These are phyloP conservation scores for Pichia sp. DNA, from an alignment of 1,139 yeast genomes.

Conservation along the genomic window DNA sequence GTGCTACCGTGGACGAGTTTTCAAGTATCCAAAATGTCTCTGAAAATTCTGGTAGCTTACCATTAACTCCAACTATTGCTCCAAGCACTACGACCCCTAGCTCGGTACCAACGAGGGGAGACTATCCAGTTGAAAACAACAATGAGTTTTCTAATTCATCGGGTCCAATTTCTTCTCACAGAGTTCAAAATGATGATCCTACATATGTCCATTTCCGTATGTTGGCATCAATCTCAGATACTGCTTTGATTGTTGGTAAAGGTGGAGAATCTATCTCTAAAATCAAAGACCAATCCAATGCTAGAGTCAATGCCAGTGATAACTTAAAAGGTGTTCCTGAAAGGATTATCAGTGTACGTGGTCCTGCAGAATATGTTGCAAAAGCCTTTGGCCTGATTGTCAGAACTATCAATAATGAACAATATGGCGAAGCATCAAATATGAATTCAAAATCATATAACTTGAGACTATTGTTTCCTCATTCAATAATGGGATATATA, in stretches of 20 bases:
- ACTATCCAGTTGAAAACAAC: background rate
- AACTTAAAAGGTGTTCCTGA: constrained; percentile 68
- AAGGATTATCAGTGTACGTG: constrained; percentile 68
- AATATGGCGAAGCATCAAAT: constrained; percentile 55
- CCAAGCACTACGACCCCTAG: constrained; percentile 3
- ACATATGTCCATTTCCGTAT: constrained; percentile 61
- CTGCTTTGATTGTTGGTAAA: constrained; percentile 67
- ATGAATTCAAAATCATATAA: constrained; percentile 47
- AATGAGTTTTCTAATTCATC: constrained; percentile 8
- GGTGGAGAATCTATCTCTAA: constrained; percentile 66
- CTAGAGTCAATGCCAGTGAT: constrained; percentile 70
- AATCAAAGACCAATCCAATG: constrained; percentile 57
- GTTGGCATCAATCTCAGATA: constrained; percentile 73
- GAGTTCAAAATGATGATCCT: constrained; percentile 40
- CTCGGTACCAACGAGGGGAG: constrained; percentile 9
- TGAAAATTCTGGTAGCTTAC: background rate
- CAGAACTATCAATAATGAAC: constrained; percentile 60
- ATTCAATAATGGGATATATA: constrained; percentile 71
- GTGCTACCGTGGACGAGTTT: background rate
- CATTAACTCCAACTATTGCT: background rate
- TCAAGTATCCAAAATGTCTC: background rate
- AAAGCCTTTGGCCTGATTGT: constrained; percentile 73
- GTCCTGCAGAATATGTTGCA: constrained; percentile 74
- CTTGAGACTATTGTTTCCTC: constrained; percentile 64
- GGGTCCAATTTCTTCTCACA: constrained; percentile 24